Evolutionary conservation across 2,329 filamentous ascomycete genomes (phyloP).

Genomic region (Didymella segeticola): DNA sequence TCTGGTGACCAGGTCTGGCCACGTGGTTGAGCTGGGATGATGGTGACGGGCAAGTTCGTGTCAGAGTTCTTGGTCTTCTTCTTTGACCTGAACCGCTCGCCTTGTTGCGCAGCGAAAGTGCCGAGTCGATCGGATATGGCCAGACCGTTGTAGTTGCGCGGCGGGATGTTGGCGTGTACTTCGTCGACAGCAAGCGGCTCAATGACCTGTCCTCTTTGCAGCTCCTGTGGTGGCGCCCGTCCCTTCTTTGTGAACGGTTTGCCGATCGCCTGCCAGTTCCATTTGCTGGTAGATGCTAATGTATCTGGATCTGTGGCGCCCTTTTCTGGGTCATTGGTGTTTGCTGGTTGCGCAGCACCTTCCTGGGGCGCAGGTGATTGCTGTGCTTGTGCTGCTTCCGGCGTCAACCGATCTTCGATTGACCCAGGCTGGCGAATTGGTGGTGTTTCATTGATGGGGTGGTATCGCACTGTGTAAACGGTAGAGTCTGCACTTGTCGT

Average conservation of each 20-base stretch:
- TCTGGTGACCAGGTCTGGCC: constrained; percentile 63
- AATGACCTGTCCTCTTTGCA: constrained; percentile 63
- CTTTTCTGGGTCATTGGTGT: constrained; percentile 41
- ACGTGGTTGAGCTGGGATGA: constrained; percentile 66
- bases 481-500: constrained; percentile 69
- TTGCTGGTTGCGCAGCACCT: constrained; percentile 12
- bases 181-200: constrained; percentile 50
- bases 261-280: constrained; percentile 59
- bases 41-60: constrained; percentile 61
- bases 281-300: constrained; percentile 31
- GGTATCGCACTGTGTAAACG: constrained; percentile 68
- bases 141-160: constrained; percentile 54
- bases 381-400: constrained; percentile 11
- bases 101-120: constrained; percentile 58
- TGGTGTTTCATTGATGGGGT: constrained; percentile 58
- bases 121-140: constrained; percentile 55
- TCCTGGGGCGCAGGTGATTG: constrained; percentile 9
- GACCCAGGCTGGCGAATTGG: constrained; percentile 25
- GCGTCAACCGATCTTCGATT: constrained; percentile 24
- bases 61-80: constrained; percentile 46
- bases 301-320: constrained; percentile 23
- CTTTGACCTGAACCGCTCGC: constrained; percentile 52
- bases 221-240: constrained; percentile 65
- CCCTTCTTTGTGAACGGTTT: constrained; percentile 66
- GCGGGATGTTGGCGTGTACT: constrained; percentile 44